phyloP scores from a whole-genome alignment of 2,329 filamentous ascomycete species.

The Volutella citrinella region DNA sequence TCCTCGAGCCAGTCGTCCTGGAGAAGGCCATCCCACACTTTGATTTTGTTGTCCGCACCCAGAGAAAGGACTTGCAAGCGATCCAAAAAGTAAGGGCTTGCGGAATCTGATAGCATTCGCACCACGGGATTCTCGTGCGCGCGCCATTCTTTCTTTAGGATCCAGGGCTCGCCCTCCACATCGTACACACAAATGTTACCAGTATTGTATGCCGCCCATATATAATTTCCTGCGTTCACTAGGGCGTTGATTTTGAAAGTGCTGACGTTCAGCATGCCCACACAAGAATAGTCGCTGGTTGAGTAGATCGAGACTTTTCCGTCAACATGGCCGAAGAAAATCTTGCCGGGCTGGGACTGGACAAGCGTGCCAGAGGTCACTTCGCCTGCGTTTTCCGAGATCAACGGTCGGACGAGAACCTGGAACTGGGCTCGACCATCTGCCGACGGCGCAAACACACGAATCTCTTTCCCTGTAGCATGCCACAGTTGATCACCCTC shows the following conservation, averaged over 20 bases:
- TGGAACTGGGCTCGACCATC: constrained; percentile 71
- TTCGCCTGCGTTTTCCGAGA: constrained; percentile 73
- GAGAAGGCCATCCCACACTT: constrained; percentile 87
- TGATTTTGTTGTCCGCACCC: constrained; percentile 80
- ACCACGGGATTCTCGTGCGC: constrained; percentile 83
- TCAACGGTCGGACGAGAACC: constrained; percentile 67
- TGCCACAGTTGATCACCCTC: constrained; percentile 86
- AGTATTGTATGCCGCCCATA: constrained; percentile 95
- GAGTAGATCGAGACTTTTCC: constrained; percentile 96
- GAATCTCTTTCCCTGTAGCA: constrained; percentile 80
- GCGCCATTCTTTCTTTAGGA: constrained; percentile 89
- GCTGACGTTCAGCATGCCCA: constrained; percentile 82
- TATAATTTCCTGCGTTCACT: constrained; percentile 71
- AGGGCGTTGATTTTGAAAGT: constrained; percentile 93
- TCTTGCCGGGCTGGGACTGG: constrained; percentile 69
- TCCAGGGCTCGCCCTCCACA: constrained; percentile 77
- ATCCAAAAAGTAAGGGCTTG: constrained; percentile 82
- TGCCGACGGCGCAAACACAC: constrained; percentile 73
- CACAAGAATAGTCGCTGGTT: constrained; percentile 68
- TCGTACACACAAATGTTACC: constrained; percentile 95
- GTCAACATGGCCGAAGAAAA: constrained; percentile 89
- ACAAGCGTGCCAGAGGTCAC: constrained; percentile 80
- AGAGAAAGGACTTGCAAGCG: constrained; percentile 82
- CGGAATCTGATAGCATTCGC: constrained; percentile 72
- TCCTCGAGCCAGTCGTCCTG: constrained; percentile 93